Conservation (phyloP, 331 rosid genomes). For the Phaseolus coccineus region DNA sequence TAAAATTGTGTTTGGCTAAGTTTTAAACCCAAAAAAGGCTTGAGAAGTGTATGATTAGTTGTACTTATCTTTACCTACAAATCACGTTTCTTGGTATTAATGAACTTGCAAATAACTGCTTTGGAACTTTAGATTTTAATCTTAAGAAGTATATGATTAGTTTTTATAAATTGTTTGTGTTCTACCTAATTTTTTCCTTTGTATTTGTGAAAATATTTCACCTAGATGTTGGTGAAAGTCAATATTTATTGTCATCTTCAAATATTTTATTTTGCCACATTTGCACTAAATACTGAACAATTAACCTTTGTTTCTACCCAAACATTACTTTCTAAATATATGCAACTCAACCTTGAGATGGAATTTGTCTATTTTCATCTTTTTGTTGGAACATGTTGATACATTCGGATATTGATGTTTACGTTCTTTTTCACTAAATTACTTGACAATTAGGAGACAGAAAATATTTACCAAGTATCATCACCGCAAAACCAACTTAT, state of each 20-base stretch:
- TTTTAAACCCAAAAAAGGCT: background rate
- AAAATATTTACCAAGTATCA: constrained; percentile 13
- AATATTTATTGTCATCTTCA: background rate
- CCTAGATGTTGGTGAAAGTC: background rate
- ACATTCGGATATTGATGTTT: background rate
- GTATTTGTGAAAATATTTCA: background rate
- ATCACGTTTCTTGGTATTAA: background rate
- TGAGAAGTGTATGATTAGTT: background rate
- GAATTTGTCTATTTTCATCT: background rate
- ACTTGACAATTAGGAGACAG: background rate
- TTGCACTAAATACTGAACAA: background rate
- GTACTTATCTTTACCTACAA: background rate
- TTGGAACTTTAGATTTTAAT: background rate
- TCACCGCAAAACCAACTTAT: constrained; percentile 14
- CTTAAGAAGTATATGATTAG: background rate
- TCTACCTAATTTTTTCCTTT: background rate
- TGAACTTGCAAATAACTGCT: background rate
- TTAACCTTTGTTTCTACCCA: constrained; percentile 1
- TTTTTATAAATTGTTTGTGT: background rate
- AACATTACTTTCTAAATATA: constrained; percentile 1
- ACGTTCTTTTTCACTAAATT: background rate
- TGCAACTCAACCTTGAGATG: background rate
- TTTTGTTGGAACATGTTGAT: background rate
- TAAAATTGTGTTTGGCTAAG: background rate
- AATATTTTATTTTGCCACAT: background rate